phyloP scores from a whole-genome alignment of 78 protist genomes.

The Dictyostelium intermedium region DNA sequence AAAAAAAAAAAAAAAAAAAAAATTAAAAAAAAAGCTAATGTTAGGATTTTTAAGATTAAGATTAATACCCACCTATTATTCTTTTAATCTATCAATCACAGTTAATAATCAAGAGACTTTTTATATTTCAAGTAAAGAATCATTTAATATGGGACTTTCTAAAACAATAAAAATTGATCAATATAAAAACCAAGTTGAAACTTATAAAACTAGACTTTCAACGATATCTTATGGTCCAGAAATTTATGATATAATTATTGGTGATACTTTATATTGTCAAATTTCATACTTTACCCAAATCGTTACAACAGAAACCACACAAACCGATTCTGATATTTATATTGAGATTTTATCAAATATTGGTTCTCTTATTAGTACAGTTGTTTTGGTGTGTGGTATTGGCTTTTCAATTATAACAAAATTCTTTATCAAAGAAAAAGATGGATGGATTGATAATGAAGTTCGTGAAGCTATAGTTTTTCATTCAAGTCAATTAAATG shows the following conservation, averaged over 20 bases:
- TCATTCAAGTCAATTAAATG: neutral
- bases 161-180: neutral
- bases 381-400: neutral
- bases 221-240: neutral
- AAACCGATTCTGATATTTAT: neutral
- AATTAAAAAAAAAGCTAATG: neutral
- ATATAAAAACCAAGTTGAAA: neutral
- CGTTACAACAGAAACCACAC: neutral
- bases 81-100: neutral
- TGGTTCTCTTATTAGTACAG: neutral
- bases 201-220: neutral
- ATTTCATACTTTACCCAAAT: neutral
- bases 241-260: neutral
- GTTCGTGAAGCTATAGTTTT: neutral
- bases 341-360: neutral
- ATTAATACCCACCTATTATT: neutral
- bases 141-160: neutral
- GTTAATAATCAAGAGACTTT: neutral
- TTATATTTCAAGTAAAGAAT: neutral
- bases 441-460: neutral
- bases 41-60: neutral
- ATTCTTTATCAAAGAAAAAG: neutral
- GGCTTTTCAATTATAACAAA: neutral
- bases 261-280: neutral
- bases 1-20: too few species aligned